Evolutionary conservation across 176 grass and related monocot genomes (phyloP).

Genomic region (Carex scoparia): DNA sequence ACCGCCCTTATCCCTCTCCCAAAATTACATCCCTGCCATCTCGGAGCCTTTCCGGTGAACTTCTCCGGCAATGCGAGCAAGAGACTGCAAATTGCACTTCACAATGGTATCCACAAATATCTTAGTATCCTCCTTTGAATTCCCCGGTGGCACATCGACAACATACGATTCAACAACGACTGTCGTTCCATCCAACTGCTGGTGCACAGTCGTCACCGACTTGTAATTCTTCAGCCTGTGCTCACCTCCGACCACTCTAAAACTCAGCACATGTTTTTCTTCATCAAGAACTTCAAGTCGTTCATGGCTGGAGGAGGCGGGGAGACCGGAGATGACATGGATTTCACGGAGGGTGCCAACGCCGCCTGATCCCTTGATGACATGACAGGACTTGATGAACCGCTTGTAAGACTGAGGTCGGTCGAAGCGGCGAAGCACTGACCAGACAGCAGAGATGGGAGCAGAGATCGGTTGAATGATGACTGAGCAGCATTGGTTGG

Average conservation of each 20-base stretch:
- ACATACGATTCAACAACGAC: slow-evolving; percentile 69
- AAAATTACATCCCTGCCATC: slow-evolving; percentile 3
- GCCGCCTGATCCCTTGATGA: slow-evolving; percentile 38
- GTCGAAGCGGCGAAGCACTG: slow-evolving; percentile 80
- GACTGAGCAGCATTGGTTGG: slow-evolving; percentile 66
- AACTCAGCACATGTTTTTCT: slow-evolving; percentile 84
- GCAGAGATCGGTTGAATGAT: slow-evolving; percentile 52
- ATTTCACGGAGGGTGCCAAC: slow-evolving; percentile 83
- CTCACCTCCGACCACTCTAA: slow-evolving; percentile 82
- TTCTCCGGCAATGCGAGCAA: slow-evolving; percentile 53
- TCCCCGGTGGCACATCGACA: slow-evolving; percentile 67
- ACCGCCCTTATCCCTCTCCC: neutral
- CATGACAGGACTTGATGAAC: slow-evolving; percentile 73
- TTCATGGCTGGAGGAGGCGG: slow-evolving; percentile 72
- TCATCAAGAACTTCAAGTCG: slow-evolving; percentile 92
- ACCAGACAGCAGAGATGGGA: slow-evolving; percentile 58
- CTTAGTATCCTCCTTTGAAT: slow-evolving; percentile 70
- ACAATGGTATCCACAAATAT: slow-evolving; percentile 74
- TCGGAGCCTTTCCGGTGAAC: neutral
- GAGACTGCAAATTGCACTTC: slow-evolving; percentile 69
- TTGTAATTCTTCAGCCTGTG: slow-evolving; percentile 92
- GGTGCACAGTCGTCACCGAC: slow-evolving; percentile 66
- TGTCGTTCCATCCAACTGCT: neutral
- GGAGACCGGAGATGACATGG: slow-evolving; percentile 63
- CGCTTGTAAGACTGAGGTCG: slow-evolving; percentile 80